Evolutionary conservation across 164 flowering plant species (phyloP), one percentile per base, ranked within the genome.

Genomic region (Euptelea pleiosperma): DNA sequence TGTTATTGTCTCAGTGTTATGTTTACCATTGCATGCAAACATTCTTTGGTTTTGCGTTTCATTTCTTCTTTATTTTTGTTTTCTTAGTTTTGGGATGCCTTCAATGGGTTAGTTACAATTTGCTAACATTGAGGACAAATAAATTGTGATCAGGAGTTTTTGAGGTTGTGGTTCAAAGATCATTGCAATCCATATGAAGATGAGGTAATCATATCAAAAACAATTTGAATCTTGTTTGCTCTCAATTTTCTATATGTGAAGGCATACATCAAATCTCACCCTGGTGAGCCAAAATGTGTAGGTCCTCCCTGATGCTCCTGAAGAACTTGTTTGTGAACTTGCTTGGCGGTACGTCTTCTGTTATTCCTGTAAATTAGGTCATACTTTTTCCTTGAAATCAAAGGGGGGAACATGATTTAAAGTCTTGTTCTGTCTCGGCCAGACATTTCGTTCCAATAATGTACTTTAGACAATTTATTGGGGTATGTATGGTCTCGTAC

Each of bases 171-270:
- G 98, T 91, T 91, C 61, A 91, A 79, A 73, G 72, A 85, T 59
- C 74, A 85, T 66, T 89, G 96, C 79, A 85, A 89, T 77, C 98
- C 96, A 30, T 89, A 91, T 58, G 84, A 85, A 67, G 98, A 89
- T 57, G 72, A 89, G 86, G 95, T 80, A 70, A 64, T 18, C 5
- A 10, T 16, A 1, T 51, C 5, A 15, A n/a, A 18, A 39, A 33
- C 40, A 8, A 53, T 21, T 43, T 45, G 5, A 16, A 52, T 55
- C 14, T 26, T 37, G 6, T 16, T 42, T 69, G 30, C 18, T 14
- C 28, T 24, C 16, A 4, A 25, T 3, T 55, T 33, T 64, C 7
- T 33, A 31, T 37, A 18, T 53, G 21, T 41, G 30, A 39, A 39
- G n/a, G n/a, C 14, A 49, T 33, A 8, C 34, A 50, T 39, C 16